These are phyloP conservation scores for Posidonia oceanica DNA, from an alignment of 116 monocot genomes.

Conservation along the genomic window DNA sequence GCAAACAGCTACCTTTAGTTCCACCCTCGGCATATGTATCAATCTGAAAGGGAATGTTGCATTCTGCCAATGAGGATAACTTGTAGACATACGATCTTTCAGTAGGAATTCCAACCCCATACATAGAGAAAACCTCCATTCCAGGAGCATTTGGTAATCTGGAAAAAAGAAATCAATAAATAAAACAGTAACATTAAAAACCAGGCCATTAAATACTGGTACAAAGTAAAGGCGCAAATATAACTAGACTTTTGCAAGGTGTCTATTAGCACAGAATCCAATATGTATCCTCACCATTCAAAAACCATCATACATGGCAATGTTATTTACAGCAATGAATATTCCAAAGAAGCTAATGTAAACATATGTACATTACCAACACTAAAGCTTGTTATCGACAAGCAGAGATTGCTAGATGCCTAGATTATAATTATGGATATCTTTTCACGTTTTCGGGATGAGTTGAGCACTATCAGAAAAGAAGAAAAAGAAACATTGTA, in stretches of 20 bases:
- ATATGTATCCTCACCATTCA: too few relatives aligned
- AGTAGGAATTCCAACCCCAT: conserved; percentile 91
- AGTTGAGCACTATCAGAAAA: too few relatives aligned
- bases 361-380: not conserved
- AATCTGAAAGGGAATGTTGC: conserved; percentile 94
- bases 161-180: conserved; percentile 4
- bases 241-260: too few relatives aligned
- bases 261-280: too few relatives aligned
- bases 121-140: conserved; percentile 96
- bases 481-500: too few relatives aligned
- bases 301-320: too few relatives aligned
- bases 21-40: conserved; percentile 60
- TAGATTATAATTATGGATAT: too few relatives aligned
- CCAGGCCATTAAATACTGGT: not conserved
- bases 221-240: too few relatives aligned
- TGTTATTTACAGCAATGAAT: not conserved
- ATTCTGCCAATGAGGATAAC: conserved; percentile 52
- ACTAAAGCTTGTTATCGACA: too few relatives aligned
- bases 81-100: conserved; percentile 96
- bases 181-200: not conserved
- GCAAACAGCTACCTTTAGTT: conserved; percentile 47
- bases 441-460: too few relatives aligned
- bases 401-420: too few relatives aligned
- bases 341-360: not conserved
- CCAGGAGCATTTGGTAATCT: conserved; percentile 93